These are phyloP conservation scores for Rhodamnia argentea DNA, from an alignment of 345 rosid species.

Conservation along the genomic window DNA sequence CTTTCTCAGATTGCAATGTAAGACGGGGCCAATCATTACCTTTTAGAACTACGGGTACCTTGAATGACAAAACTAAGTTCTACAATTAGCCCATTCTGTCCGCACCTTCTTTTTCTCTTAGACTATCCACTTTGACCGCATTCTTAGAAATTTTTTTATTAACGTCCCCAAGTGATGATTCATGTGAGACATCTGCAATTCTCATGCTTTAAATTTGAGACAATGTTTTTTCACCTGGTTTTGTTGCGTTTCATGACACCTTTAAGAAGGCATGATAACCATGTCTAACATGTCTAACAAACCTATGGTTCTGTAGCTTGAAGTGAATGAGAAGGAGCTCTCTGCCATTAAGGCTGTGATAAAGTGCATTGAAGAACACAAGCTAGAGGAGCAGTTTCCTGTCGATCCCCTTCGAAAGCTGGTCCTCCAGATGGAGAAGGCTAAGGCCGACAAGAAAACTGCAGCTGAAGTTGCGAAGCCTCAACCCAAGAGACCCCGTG, in stretches of 20 bases:
- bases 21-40: background rate
- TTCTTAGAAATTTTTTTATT: background rate
- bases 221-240: background rate
- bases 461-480: constrained; percentile 81
- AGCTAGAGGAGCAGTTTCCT: constrained; percentile 78
- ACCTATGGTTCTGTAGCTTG: constrained; percentile 36
- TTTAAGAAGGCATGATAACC: background rate
- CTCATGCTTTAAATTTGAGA: background rate
- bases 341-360: constrained; percentile 70
- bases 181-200: background rate
- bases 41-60: background rate
- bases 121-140: background rate
- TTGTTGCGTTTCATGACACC: background rate
- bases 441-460: constrained; percentile 86
- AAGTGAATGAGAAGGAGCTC: constrained; percentile 79
- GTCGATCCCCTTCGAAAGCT: constrained; percentile 57
- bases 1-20: background rate
- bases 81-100: background rate
- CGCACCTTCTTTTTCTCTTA: background rate
- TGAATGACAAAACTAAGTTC: background rate
- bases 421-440: constrained; percentile 80
- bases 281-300: background rate
- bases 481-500: constrained; percentile 87
- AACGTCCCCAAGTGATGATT: background rate
- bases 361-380: constrained; percentile 95